Evolutionary conservation across 23 red algal species (phyloP).

Genomic region (Agarophyton chilense): DNA sequence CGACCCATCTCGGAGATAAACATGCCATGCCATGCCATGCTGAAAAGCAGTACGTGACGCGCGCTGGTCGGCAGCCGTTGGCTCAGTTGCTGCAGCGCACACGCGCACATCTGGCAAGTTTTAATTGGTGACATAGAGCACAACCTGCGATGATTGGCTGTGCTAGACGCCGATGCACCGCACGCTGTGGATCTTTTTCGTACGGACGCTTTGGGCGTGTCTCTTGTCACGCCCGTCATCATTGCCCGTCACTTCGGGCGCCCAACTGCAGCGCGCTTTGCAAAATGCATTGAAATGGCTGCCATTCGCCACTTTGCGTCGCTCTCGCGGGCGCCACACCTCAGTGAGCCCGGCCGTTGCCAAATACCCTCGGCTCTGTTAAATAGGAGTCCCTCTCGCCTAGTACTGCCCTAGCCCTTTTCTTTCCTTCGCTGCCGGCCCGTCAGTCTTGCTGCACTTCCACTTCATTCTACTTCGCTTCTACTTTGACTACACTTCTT

Average conservation of each 20-base stretch:
- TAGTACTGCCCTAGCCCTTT: no score
- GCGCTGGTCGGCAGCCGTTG: no score
- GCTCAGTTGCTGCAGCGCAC: not conserved
- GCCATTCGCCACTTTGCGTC: not conserved
- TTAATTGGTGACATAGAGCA: not conserved
- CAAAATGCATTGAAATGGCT: not conserved
- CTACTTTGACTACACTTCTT: not conserved
- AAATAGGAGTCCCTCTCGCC: no score
- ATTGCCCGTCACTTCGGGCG: not conserved
- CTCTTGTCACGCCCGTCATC: no score
- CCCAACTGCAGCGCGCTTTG: not conserved
- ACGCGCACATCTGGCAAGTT: not conserved
- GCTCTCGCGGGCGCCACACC: not conserved
- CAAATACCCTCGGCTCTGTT: no score
- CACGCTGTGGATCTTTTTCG: not conserved
- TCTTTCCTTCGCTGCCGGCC: no score
- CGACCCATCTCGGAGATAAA: no score
- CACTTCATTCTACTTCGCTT: not conserved
- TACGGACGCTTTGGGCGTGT: not conserved
- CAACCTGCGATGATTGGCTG: not conserved
- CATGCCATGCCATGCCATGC: no score
- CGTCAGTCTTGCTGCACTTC: no score
- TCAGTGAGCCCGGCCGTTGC: no score
- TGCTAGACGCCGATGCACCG: not conserved
- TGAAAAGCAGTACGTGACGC: not conserved